Base-by-base conservation (phyloP, 768 basidiomycete species). In the Daedaleopsis nitida region DNA sequence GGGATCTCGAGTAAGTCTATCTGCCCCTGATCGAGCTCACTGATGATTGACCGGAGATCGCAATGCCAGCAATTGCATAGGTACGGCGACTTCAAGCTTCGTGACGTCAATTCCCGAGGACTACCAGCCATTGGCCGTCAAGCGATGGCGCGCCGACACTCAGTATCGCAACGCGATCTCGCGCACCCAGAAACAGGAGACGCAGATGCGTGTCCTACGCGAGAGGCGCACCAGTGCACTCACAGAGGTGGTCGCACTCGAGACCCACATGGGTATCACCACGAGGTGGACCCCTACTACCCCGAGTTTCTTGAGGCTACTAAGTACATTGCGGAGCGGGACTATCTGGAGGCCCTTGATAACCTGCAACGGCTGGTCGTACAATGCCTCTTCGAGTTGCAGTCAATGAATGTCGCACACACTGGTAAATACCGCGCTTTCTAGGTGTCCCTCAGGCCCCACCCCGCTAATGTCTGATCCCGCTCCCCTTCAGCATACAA, bases 311-410 rank as follows among this genome's bases (percentile, higher is more conserved):
- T 65, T n/a, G 54, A 34, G 9, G 35, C 51, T 27, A 17, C 49
- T 16, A 17, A 39, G 12, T 55, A 69, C 12, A 17, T 65, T 1
- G 19, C 17, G 1, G 21, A 50, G 23, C 52, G 67, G 1, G 63
- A 62, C 38, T 73, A 70, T 50, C 54, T 62, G 9, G 14, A 37
- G 6, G 73, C 71, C 1, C 54, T 75, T 0, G 70, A 75, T 34
- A 58, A 69, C 7, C 66, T 77, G 0, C 70, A 77, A 37, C 59
- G 65, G 8, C 63, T 76, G 0, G 73, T 76, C 0, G 71, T 75
- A 0, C 70, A 71, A 60, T 54, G 68, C 0, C 58, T 76, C 0
- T 71, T 75, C 48, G 72, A 77, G 59, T 59, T 77, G 5, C 49
- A 62, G 2, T 75, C 73, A 60, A 51, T 71, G 14, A 65, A 63